These are phyloP conservation scores for Cyclotella kingstonii DNA, from an alignment of 108 stramenopile genomes.

Conservation along the genomic window DNA sequence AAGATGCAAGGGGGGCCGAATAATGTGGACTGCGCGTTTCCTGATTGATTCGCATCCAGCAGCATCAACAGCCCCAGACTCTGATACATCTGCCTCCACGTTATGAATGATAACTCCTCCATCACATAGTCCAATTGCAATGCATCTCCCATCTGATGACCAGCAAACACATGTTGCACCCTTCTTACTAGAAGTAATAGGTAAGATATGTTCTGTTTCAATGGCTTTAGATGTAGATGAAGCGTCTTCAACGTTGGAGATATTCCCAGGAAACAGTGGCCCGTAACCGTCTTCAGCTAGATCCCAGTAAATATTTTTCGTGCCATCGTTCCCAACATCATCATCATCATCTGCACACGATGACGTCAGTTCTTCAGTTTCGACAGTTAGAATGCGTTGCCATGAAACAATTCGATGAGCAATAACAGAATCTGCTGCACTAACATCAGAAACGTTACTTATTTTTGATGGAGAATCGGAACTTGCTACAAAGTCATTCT, in stretches of 20 bases:
- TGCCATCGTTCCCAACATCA: neutral
- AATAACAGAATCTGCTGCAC: constrained; percentile 23
- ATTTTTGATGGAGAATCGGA: neutral
- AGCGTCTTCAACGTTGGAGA: too few relatives aligned
- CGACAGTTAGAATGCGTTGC: constrained; percentile 58
- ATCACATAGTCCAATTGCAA: constrained; percentile 57
- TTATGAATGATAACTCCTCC: constrained; percentile 49
- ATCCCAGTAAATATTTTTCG: constrained; percentile 26
- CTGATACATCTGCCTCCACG: constrained; percentile 40
- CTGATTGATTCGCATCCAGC: neutral
- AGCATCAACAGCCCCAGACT: constrained; percentile 2
- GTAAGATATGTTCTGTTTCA: neutral
- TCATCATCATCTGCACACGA: constrained; percentile 17
- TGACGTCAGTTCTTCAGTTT: constrained; percentile 18
- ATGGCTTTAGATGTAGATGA: neutral
- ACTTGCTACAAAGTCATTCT: neutral
- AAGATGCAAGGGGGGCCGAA: constrained; percentile 11
- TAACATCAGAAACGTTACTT: neutral
- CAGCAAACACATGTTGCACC: constrained; percentile 40
- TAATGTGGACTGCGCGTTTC: constrained; percentile 6
- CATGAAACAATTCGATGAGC: constrained; percentile 71
- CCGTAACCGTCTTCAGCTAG: constrained; percentile 26
- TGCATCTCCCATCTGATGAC: constrained; percentile 74
- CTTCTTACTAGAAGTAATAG: neutral
- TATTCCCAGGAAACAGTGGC: constrained; percentile 1